Conservation (phyloP, 2,329 filamentous ascomycete genomes). For the Venturia carpophila region DNA sequence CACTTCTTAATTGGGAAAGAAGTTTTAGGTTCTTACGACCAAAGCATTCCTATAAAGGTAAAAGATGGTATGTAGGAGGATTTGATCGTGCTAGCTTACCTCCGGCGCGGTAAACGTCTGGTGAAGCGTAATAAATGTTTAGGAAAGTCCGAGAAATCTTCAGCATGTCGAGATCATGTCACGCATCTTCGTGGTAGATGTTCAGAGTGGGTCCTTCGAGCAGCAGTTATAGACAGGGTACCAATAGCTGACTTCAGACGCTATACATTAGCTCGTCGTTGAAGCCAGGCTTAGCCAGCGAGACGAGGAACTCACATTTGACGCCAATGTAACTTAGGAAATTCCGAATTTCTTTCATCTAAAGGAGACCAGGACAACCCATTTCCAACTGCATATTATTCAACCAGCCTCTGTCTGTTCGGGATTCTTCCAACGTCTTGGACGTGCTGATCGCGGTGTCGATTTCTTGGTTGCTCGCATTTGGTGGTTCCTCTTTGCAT, state of each 20-base stretch:
- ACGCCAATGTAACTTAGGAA: neutral
- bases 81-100: no score
- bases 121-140: no score
- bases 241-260: neutral
- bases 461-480: neutral
- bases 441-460: neutral
- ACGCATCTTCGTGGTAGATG: neutral
- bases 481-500: neutral
- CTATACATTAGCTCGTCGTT: neutral
- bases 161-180: neutral
- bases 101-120: no score
- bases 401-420: neutral
- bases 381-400: neutral
- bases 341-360: neutral
- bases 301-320: neutral
- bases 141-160: neutral
- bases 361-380: neutral
- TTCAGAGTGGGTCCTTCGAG: neutral
- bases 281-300: neutral
- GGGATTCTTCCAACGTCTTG: neutral
- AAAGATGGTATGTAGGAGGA: no score
- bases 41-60: neutral
- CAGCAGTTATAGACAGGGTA: neutral
- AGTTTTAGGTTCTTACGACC: neutral
- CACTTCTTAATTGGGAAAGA: neutral